Conservation (phyloP, 2,329 filamentous ascomycete genomes). For the Alternaria triticina region DNA sequence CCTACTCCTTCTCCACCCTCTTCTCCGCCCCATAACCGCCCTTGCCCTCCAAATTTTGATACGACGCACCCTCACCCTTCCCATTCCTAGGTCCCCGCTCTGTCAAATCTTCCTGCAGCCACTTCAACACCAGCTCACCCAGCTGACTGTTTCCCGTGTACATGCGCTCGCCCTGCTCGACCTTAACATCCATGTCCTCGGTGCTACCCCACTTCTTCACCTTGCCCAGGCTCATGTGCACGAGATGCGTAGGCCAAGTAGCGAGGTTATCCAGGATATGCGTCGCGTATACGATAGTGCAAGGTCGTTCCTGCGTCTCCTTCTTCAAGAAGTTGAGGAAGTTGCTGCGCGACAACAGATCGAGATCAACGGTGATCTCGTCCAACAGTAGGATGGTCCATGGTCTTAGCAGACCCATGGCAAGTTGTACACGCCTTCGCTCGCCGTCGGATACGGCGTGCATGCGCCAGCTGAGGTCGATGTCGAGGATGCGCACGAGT, state of each 20-base stretch:
- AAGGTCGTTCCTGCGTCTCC: slow-evolving; percentile 82
- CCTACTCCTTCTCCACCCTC: slow-evolving; percentile 22
- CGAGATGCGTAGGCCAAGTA: slow-evolving; percentile 92
- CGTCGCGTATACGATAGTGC: slow-evolving; percentile 96
- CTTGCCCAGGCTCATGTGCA: slow-evolving; percentile 90
- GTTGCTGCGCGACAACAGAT: slow-evolving; percentile 81
- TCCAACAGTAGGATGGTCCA: slow-evolving; percentile 92
- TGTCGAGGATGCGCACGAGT: slow-evolving; percentile 85
- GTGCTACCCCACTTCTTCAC: slow-evolving; percentile 87
- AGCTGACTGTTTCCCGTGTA: slow-evolving; percentile 78
- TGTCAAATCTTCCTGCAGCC: slow-evolving; percentile 81
- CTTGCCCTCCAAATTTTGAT: slow-evolving; percentile 63
- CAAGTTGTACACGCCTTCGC: slow-evolving; percentile 86
- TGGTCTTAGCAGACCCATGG: slow-evolving; percentile 91
- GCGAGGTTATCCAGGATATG: slow-evolving; percentile 96
- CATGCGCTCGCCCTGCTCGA: slow-evolving; percentile 43
- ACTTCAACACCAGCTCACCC: slow-evolving; percentile 84
- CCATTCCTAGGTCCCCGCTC: slow-evolving; percentile 78
- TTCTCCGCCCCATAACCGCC: slow-evolving; percentile 70
- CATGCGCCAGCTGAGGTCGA: slow-evolving; percentile 93
- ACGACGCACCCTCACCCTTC: slow-evolving; percentile 69
- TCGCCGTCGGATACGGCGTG: slow-evolving; percentile 95
- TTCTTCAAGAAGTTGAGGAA: slow-evolving; percentile 85
- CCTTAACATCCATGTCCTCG: slow-evolving; percentile 63
- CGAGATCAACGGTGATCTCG: slow-evolving; percentile 96